Base-by-base conservation (phyloP, 2,329 filamentous ascomycete genomes). In the Didymella segeticola region DNA sequence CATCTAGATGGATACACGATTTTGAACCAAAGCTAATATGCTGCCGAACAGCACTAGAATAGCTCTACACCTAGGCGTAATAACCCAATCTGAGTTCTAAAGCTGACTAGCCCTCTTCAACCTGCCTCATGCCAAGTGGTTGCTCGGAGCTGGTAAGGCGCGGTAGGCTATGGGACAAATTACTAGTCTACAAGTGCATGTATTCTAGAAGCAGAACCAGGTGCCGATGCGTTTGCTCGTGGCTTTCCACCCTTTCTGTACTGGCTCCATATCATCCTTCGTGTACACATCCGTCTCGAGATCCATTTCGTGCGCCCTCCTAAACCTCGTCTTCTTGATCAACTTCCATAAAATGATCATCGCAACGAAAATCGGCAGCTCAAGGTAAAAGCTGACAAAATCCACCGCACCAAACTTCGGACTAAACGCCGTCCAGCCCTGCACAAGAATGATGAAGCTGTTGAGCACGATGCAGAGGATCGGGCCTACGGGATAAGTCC, bases 401-500 rank as follows among this genome's bases (percentile, higher is more conserved):
- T 78, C 77, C 15, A 78, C 66, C 2, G 76, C 67, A 30, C 56
- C 66, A 59, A 79, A 83, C 0, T 57, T 70, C 2, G 69, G 71
- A 31, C 72, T 76, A 56, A 91, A 91, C 0, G 87, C 87, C 1
- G 57, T 62, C 66, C 67, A 71, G 5, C 69, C 69, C 41, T 70
- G 68, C 1, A 70, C 66, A 7, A 71, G 39, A 2, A 71, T 65
- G 14, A 71, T 64, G 46, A 71, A 70, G 17, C 33, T 60, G 37
- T 69, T 71, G 8, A 69, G 47, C 2, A 65, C 48, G 0, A 71
- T 47, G 45, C 62, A 67, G 14, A 70, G 14, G 7, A 61, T 48
- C 84, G 74, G 72, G 80, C 86, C 66, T 76, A 69, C 78, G 83
- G 84, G 84, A 37, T 71, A 70, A 11, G 78, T 76, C 62, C 81